Evolutionary conservation across 768 basidiomycete genomes (phyloP), one percentile per base, ranked within the genome.

Genomic region (Pleurotus eryngii): DNA sequence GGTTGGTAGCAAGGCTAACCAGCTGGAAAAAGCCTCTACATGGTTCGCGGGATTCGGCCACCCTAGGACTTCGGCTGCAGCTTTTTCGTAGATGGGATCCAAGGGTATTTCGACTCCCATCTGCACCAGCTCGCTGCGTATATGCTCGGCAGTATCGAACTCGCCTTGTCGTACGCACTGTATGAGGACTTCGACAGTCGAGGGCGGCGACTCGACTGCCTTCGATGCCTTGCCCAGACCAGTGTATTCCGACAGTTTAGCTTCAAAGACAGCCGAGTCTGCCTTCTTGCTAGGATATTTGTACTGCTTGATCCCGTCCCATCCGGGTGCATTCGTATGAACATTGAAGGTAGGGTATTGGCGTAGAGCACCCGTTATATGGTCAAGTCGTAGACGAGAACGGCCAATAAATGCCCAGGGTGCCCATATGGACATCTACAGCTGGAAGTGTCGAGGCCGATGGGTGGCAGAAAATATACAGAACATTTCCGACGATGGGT

Each of bases 1-100:
- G 37, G 68, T 61, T 3, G 82, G 81, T 11, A 74, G 62, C 42
- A 81, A 70, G 4, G 71, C 67, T 51, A 81, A 63, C 82, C 83
- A 84, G 12, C 69, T 63, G 2, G 64, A 58, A 46, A 75, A 74
- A n/a, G 55, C 53, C 37, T 55, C 57, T 9, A 62, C 46, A 12
- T 59, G 68, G 22, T 67, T 57, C 38, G 64, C 61, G 18, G 57
- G 56, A 4, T 57, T 51, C 11, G 60, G 60, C 15, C 55, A 57
- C 1, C 58, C 60, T 45, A 81, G 65, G 14, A 68, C 64, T 55
- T 72, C 55, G 1, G 69, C 43, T 2, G 79, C 80, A 9, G 72
- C 75, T 12, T 49, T 60, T 57, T 70, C 70, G 64, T 78, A 83
- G 37, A 71, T 56, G 35, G 39, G 38, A 57, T 76, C 61, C 5